Evolutionary conservation across 2,329 filamentous ascomycete genomes (phyloP).

Genomic region (Colletotrichum karsti): DNA sequence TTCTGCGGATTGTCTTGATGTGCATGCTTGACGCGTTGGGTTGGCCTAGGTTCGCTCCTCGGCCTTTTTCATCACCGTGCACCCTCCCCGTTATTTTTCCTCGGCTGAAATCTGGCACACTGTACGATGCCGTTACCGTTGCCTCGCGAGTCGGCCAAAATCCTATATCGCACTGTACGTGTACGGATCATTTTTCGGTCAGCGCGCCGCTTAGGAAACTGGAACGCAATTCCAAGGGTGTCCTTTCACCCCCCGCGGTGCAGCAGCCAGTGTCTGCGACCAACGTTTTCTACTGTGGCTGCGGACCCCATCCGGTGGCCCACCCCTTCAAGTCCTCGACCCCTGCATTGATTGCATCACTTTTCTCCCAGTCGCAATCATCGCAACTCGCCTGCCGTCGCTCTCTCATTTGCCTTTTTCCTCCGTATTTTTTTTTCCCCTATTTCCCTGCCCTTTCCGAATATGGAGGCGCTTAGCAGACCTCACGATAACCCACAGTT

Average conservation of each 20-base stretch:
- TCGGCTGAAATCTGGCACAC: background rate
- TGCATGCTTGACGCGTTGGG: too few relatives aligned
- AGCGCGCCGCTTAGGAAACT: background rate
- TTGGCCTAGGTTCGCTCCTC: too few relatives aligned
- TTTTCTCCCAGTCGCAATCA: slow-evolving; percentile 17
- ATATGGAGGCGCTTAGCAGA: background rate
- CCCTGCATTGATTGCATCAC: slow-evolving; percentile 33
- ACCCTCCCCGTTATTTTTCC: background rate
- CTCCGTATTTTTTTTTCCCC: background rate
- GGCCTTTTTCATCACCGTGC: background rate
- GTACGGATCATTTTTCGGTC: background rate
- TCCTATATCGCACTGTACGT: slow-evolving; percentile 3
- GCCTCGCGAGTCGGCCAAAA: background rate
- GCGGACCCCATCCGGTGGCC: background rate
- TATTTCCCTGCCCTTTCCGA: background rate
- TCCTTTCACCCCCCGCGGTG: background rate
- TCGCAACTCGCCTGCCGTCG: background rate
- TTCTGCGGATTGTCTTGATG: background rate
- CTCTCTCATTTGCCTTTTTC: background rate
- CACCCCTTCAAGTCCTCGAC: background rate
- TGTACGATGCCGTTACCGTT: slow-evolving; percentile 4
- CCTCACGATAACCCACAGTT: background rate
- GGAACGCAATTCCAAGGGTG: slow-evolving; percentile 8
- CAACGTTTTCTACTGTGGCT: slow-evolving; percentile 17
- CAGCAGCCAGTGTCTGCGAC: slow-evolving; percentile 8